phyloP scores from a whole-genome alignment of 2,329 filamentous ascomycete genomes.

The Podosphaera fusca region DNA sequence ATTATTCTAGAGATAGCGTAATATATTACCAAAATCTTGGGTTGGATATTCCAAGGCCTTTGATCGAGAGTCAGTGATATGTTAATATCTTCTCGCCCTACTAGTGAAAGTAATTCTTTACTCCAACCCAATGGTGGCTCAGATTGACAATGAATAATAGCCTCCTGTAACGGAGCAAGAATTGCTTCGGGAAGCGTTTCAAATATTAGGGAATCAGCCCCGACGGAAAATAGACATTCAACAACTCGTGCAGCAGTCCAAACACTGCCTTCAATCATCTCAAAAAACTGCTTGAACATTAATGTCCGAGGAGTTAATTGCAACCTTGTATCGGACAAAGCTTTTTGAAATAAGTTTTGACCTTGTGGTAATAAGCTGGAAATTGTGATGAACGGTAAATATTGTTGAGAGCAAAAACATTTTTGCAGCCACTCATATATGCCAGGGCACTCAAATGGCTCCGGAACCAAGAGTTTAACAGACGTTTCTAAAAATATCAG shows the following conservation, averaged over 20 bases:
- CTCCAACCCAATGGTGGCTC: conserved; percentile 60
- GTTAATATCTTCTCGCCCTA: conserved; percentile 63
- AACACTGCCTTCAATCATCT: conserved; percentile 24
- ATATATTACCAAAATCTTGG: conserved; percentile 11
- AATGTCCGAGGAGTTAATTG: conserved; percentile 37
- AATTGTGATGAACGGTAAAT: conserved; percentile 24
- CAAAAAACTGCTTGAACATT: conserved; percentile 46
- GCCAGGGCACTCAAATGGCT: conserved; percentile 32
- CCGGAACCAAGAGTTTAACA: conserved; percentile 15
- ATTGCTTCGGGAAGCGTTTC: conserved; percentile 72
- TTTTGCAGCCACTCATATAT: conserved; percentile 31
- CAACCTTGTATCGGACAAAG: conserved; percentile 9
- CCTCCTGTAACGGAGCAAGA: conserved; percentile 59
- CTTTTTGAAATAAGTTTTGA: conserved; percentile 6
- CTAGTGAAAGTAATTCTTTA: conserved; percentile 43
- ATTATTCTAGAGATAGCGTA: neutral
- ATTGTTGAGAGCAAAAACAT: conserved; percentile 15
- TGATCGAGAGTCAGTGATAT: conserved; percentile 32
- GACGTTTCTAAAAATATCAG: conserved; percentile 4
- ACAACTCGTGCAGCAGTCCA: conserved; percentile 39
- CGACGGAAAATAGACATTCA: conserved; percentile 48
- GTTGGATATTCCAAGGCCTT: conserved; percentile 10
- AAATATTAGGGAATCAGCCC: conserved; percentile 42
- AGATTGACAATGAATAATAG: conserved; percentile 65
- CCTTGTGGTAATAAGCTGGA: conserved; percentile 22